phyloP scores from a whole-genome alignment of 805 yeast species.

The Isabelozyma rhagii region DNA sequence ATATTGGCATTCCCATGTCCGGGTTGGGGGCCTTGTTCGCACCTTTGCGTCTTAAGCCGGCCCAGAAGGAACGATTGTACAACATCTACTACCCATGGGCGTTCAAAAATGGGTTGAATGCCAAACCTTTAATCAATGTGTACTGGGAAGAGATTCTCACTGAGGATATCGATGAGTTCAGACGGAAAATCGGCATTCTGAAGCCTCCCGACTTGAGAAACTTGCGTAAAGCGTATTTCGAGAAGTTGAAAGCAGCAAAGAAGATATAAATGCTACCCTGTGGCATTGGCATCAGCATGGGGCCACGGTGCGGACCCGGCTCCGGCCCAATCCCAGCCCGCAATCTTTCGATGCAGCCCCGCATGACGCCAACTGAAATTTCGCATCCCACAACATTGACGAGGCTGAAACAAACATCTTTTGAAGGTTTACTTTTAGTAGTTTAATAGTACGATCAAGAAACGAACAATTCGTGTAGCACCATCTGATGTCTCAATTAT shows the following conservation, averaged over 20 bases:
- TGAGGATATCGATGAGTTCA: slow-evolving; percentile 66
- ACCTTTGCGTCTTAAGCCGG: slow-evolving; percentile 66
- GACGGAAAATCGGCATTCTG: slow-evolving; percentile 68
- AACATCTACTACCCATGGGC: slow-evolving; percentile 89
- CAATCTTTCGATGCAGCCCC: too few species aligned
- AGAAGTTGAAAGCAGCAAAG: slow-evolving; percentile 23
- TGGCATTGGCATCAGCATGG: not conserved
- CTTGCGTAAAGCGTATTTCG: slow-evolving; percentile 47
- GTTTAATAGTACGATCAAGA: not conserved
- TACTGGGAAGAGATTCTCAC: slow-evolving; percentile 88
- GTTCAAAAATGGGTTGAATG: slow-evolving; percentile 61
- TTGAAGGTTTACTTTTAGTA: too few species aligned
- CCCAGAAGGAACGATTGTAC: slow-evolving; percentile 61
- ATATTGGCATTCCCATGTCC: slow-evolving; percentile 92
- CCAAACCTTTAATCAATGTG: slow-evolving; percentile 78
- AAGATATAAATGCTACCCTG: not conserved
- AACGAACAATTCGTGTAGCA: not conserved
- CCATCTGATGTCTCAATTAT: slow-evolving; percentile 24
- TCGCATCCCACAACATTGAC: too few species aligned
- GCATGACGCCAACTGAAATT: not conserved
- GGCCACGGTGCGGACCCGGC: too few species aligned
- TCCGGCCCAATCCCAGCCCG: not conserved
- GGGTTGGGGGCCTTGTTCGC: slow-evolving; percentile 90
- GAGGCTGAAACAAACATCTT: too few species aligned
- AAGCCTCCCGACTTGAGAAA: slow-evolving; percentile 72